Evolutionary conservation across 805 yeast genomes (phyloP), one percentile per base, ranked within the genome.

Genomic region (Candida suzukii): DNA sequence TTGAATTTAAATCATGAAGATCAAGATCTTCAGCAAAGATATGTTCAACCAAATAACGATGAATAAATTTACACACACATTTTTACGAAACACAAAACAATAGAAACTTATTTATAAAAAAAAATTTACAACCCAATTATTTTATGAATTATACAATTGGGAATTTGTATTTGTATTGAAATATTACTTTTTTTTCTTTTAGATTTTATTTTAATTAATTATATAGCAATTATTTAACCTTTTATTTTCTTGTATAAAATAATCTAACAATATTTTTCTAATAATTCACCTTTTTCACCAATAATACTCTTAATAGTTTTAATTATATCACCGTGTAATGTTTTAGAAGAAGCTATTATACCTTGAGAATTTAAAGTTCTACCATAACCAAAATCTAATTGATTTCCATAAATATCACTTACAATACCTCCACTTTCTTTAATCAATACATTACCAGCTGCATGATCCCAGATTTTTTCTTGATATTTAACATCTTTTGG

Each of bases 391-490:
- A 93, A 93, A 56, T 91, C 80, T 43, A 93, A 72, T 20, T 71
- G 69, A 12, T 68, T 68, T 17, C 96, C 96, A 41, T 74, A 62
- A 62, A 91, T 77, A 57, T 93, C 99, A 14, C 91, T 78, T 12
- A 93, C 98, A 38, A 68, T 60, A 7, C 99, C 99, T 34, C 97
- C 97, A 52, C 95, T 84, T 61, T 95, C 99, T 28, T 74, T 71
- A 36, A 95, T 80, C 46, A 93, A 72, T 13, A 91, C 70, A 54
- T 84, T 83, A 3, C 99, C 99, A 2, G 97, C 95, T 17, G 98
- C 98, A 60, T 93, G 99, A 63, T 93, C 99, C 98, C 99, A 93
- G 45, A 93, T 88, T 63, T 93, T 93, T 60, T 93, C 99, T 52
- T 86, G 74, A 60, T 90, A 93, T 3, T 74, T 63, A 39, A 78